phyloP scores from a whole-genome alignment of 176 grass and related monocot genomes.

The Triticum dicoccoides region DNA sequence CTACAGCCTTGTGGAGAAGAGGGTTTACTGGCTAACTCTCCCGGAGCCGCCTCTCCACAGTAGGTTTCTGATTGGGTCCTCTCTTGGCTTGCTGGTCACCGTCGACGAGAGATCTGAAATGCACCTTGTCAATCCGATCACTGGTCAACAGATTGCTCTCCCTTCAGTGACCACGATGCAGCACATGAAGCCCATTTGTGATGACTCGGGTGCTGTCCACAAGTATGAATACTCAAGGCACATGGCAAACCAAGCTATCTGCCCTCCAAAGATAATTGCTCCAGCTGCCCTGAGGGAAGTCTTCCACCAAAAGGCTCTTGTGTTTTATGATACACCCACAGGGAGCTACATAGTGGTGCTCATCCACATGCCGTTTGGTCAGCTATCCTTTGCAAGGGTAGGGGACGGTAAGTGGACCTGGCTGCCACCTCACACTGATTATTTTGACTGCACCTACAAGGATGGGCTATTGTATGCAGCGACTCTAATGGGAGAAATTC shows the following conservation, averaged over 20 bases:
- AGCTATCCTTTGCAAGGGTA: background rate
- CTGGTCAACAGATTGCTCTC: background rate
- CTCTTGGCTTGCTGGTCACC: background rate
- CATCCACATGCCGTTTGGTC: background rate
- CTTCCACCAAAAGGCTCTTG: background rate
- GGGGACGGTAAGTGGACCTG: background rate
- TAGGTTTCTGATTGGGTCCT: background rate
- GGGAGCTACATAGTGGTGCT: background rate
- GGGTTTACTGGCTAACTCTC: background rate
- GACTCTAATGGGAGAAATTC: background rate
- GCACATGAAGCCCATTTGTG: background rate
- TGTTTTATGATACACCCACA: background rate
- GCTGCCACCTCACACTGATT: background rate
- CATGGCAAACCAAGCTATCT: background rate
- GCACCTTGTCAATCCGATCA: background rate
- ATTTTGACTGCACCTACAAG: background rate
- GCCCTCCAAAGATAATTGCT: background rate
- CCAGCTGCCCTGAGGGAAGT: background rate
- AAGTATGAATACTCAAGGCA: background rate
- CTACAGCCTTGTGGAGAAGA: background rate
- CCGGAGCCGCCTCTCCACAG: background rate
- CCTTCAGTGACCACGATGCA: background rate
- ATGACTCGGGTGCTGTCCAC: background rate
- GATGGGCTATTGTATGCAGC: background rate
- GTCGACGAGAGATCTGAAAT: background rate